Evolutionary conservation across 345 rosid species (phyloP), one percentile per base, ranked within the genome.

Genomic region (Barbarea vulgaris): DNA sequence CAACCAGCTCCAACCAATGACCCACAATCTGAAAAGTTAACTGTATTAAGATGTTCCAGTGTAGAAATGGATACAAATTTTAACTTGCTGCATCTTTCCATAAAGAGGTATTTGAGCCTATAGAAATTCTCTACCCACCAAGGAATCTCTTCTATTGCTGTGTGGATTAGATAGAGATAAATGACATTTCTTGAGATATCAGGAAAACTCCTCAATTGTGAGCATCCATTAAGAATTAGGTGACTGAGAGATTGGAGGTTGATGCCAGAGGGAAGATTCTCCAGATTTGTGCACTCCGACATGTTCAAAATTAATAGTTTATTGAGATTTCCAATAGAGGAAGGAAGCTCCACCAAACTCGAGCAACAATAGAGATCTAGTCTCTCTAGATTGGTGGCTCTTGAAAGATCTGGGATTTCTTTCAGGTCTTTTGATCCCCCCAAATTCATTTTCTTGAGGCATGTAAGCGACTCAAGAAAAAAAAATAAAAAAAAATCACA

Each of bases 31-130:
- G 60, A 22, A 54, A 54, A 27, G 19, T 27, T 12, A 28, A 54
- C 21, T 8, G 0, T 0, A 0, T 0, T 0, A 12, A 27, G 10
- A 27, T 5, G 0, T 27, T 54, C 5, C 3, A 5, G 12, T 27
- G 10, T 1, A 55, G 61, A 27, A 54, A 54, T 28, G 22, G 24
- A 30, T 56, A 5, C 61, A 56, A 9, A 17, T 56, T 17, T n/a
- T 9, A 56, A 30, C 22, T 7, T 56, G 1, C 12, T 56, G 61
- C 61, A 30, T n/a, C 13, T 1, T 0, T 0, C 0, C 61, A 9
- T 56, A 8, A 0, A 1, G 30, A n/a, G 22, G 22, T 0, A 0
- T 4, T 2, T 0, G 14, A 56, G 61, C 22, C 22, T n/a, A 30
- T 9, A 0, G 14, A 30, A 56, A 9, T n/a, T 9, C 12, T 8